Base-by-base conservation (phyloP, 1,284 basidiomycete genomes). In the Rhodotorula sp. region DNA sequence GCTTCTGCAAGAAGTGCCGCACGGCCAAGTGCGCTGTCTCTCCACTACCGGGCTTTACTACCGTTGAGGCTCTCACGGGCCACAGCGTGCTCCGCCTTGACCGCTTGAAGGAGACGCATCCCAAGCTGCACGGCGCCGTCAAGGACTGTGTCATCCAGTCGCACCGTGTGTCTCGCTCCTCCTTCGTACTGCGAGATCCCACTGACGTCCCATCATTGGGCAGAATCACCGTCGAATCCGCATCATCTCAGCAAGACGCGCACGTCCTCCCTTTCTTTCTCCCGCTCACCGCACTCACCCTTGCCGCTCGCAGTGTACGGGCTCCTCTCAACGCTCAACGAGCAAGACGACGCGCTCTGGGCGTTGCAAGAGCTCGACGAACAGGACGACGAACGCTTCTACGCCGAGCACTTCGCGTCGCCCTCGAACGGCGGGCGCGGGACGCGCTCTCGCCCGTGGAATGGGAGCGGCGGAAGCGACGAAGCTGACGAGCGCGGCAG, bases 1-100 rank as follows among this genome's bases (percentile, higher is more conserved):
- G 64, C 12, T 56, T 66, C 5, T 70, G 69, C 64, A 59, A 59
- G 39, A 15, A 46, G 8, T 70, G 69, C 50, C 55, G 59, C n/a
- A 22, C 25, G 3, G 8, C 1, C 7, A 41, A 12, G 64, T 70
- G 27, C 25, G 69, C 34, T 7, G 17, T 41, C 34, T 4, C 19
- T 60, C 29, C n/a, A 27, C 36, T 4, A 2, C 36, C 6, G 4
- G 1, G 17, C 19, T 37, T n/a, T 25, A 1, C 25, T 41, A 22
- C 17, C 29, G 19, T 2, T 10, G 3, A 13, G 3, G 3, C 41
- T 10, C 32, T 7, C 19, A 12, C 5, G 8, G 22, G 3, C 7
- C 29, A 25, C 48, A 57, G 68, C 17, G 34, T 61, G 19, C 22
- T 61, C 63, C 41, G 61, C n/a, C n/a, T 65, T n/a, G 22, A 41